Conservation (phyloP, 164 flowering plant genomes). For the Chloranthus sessilifolius region DNA sequence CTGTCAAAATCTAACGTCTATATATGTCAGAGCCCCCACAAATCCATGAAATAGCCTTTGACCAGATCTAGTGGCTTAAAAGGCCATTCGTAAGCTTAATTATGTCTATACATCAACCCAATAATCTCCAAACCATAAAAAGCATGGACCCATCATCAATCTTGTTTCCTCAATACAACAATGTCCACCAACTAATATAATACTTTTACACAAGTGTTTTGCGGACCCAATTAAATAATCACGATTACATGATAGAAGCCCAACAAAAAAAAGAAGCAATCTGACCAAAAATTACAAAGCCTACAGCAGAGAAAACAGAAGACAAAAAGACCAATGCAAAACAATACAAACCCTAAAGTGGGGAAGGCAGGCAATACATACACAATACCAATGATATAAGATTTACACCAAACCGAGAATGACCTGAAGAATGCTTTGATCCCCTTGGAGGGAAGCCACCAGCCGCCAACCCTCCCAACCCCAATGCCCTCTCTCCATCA, state of each 20-base stretch:
- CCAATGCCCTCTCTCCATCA: background rate
- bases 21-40: background rate
- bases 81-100: background rate
- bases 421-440: background rate
- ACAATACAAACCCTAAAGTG: background rate
- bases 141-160: background rate
- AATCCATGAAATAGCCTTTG: background rate
- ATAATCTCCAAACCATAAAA: background rate
- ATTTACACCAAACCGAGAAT: conserved; percentile 1
- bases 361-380: background rate
- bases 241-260: background rate
- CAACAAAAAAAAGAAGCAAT: background rate
- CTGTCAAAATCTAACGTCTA: background rate
- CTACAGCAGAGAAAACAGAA: background rate
- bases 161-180: background rate
- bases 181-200: background rate
- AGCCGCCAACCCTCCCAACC: no score
- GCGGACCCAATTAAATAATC: background rate
- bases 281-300: background rate
- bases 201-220: conserved; percentile 5
- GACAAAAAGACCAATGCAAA: background rate
- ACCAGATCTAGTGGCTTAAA: background rate
- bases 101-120: no score
- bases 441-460: conserved; percentile 1
- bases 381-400: background rate